A percentile compares a stretch with the other conserved stretches of the same genome.
Evolutionary conservation across 2,329 filamentous ascomycete species (phyloP).

Genomic region (Beauveria sp.): DNA sequence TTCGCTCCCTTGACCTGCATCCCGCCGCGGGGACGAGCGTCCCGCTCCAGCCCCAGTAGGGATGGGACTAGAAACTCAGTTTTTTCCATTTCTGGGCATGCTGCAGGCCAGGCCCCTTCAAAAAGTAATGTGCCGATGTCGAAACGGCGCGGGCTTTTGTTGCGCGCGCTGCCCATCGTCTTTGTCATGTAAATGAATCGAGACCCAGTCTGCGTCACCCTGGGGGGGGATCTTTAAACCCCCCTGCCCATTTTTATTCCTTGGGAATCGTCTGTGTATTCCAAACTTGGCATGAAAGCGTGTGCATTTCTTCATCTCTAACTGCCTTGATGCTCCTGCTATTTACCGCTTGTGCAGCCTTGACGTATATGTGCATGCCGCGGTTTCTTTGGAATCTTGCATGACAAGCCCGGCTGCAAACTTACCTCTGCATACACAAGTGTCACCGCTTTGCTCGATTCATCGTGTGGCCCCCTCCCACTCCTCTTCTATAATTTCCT

Average conservation of each 20-base stretch:
- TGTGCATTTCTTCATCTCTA: not conserved
- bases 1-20: not conserved
- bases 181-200: not conserved
- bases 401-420: not conserved
- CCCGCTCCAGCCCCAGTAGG: slow-evolving; percentile 1
- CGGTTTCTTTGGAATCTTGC: slow-evolving; percentile 1
- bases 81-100: not conserved
- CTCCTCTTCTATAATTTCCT: not conserved
- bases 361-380: not conserved
- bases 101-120: not conserved
- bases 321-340: not conserved
- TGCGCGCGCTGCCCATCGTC: not conserved
- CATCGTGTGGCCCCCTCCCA: not conserved
- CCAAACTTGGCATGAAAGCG: not conserved
- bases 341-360: not conserved
- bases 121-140: slow-evolving; percentile 3
- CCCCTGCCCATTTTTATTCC: not conserved
- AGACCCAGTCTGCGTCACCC: not conserved
- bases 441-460: slow-evolving; percentile 3
- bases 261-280: not conserved
- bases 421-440: not conserved
- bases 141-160: not conserved
- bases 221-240: not conserved
- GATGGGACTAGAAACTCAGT: slow-evolving; percentile 3
- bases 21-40: not conserved